Percentiles rank a stretch among this genome's conserved stretches.
These are phyloP conservation scores for Aspergillus vadensis DNA, from an alignment of 2,329 filamentous ascomycete species.

Conservation along the genomic window DNA sequence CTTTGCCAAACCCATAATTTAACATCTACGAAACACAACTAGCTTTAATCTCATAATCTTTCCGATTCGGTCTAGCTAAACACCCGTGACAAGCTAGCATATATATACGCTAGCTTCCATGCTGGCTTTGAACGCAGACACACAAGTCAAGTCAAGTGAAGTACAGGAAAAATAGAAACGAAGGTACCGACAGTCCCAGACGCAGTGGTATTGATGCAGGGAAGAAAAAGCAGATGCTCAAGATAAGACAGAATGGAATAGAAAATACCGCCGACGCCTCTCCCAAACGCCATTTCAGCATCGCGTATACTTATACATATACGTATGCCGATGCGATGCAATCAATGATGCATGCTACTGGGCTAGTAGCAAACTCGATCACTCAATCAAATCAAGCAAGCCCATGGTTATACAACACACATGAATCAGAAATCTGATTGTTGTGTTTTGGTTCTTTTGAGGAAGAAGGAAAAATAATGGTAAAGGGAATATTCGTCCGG, in stretches of 20 bases:
- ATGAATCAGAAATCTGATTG: too few species aligned
- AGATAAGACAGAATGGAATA: not conserved
- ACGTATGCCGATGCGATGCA: not conserved
- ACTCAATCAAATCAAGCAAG: not conserved
- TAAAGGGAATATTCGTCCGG: not conserved
- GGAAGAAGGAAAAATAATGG: not conserved
- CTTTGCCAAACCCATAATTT: too few species aligned
- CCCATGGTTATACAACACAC: not conserved
- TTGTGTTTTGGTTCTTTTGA: too few species aligned
- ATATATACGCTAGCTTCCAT: too few species aligned
- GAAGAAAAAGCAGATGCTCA: conserved; percentile 4
- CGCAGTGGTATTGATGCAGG: not conserved
- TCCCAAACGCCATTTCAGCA: not conserved
- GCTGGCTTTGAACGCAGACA: not conserved
- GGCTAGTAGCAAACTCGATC: not conserved
- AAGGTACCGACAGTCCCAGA: not conserved
- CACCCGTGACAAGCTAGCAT: not conserved
- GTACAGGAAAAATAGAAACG: not conserved
- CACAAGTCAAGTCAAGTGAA: not conserved
- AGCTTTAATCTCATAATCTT: not conserved
- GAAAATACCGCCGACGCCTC: not conserved
- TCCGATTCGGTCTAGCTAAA: not conserved
- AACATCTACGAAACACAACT: too few species aligned
- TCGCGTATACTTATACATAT: not conserved
- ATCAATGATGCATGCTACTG: not conserved